A percentile compares a stretch with the other conserved stretches of the same genome.
Conservation (phyloP, 306 rosid species). For the Mimosa bimucronata region DNA sequence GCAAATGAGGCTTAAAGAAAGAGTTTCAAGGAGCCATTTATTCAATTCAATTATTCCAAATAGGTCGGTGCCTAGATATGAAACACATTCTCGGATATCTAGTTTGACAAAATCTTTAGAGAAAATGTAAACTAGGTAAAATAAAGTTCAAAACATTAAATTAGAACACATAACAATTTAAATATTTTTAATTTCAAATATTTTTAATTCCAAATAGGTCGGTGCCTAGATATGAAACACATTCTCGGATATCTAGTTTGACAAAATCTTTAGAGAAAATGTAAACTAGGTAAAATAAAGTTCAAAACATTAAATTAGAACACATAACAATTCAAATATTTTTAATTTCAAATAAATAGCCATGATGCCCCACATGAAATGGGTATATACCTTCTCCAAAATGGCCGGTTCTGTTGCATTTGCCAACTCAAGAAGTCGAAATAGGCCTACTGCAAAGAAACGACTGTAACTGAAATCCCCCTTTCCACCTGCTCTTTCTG, state of each 20-base stretch:
- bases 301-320: neutral
- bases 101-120: conserved; percentile 14
- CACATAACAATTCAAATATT: conserved; percentile 16
- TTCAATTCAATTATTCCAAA: conserved; percentile 7
- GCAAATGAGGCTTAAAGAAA: conserved; percentile 22
- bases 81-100: conserved; percentile 13
- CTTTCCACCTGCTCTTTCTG: conserved; percentile 83
- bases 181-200: conserved; percentile 17
- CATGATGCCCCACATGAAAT: conserved; percentile 28
- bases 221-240: conserved; percentile 15
- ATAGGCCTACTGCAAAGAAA: conserved; percentile 94
- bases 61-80: conserved; percentile 4
- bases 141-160: conserved; percentile 12
- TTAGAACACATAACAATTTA: conserved; percentile 2
- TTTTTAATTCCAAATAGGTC: conserved; percentile 11
- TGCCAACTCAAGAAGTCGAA: conserved; percentile 94
- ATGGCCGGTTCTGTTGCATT: conserved; percentile 89
- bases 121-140: conserved; percentile 6
- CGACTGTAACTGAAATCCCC: conserved; percentile 91
- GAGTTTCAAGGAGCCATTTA: conserved; percentile 23
- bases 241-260: conserved; percentile 21
- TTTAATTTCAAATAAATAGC: conserved; percentile 17
- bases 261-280: neutral
- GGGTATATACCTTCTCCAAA: conserved; percentile 76
- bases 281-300: conserved; percentile 6